Conservation (phyloP, 75 land plant genomes). For the Selaginella moellendorffii region DNA sequence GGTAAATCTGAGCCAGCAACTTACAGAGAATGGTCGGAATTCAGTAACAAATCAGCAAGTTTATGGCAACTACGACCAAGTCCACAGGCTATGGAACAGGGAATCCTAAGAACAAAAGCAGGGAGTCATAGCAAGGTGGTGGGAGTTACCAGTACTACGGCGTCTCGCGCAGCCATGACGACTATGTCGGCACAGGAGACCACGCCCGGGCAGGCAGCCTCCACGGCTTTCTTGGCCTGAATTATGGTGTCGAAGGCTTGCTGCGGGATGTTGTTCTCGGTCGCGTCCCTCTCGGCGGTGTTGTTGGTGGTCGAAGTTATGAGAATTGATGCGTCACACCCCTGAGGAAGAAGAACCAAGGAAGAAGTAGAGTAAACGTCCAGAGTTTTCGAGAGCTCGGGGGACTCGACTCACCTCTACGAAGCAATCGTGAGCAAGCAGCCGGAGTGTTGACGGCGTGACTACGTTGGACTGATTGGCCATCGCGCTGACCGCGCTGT, state of each 20-base stretch:
- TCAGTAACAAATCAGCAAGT: too few species aligned
- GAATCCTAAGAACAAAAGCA: too few species aligned
- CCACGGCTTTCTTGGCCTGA: slow-evolving; percentile 15
- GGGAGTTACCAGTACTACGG: slow-evolving; percentile 16
- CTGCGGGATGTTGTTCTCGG: slow-evolving; percentile 22
- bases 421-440: slow-evolving; percentile 64
- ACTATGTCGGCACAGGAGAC: slow-evolving; percentile 31
- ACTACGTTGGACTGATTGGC: slow-evolving; percentile 15
- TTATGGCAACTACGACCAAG: too few species aligned
- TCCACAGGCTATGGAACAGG: too few species aligned
- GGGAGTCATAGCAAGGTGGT: too few species aligned
- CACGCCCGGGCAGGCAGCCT: slow-evolving; percentile 16
- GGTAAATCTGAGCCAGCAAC: too few species aligned
- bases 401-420: slow-evolving; percentile 16
- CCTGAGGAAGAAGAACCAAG: slow-evolving; percentile 11
- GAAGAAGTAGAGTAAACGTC: too few species aligned
- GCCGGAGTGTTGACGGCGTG: slow-evolving; percentile 47
- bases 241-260: slow-evolving; percentile 22
- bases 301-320: slow-evolving; percentile 15
- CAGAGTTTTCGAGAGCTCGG: not conserved
- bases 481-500: slow-evolving; percentile 13
- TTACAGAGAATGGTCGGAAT: too few species aligned
- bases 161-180: slow-evolving; percentile 22
- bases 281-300: slow-evolving; percentile 19
- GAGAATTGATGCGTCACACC: slow-evolving; percentile 29